Evolutionary conservation across 2,329 filamentous ascomycete genomes (phyloP), one percentile per base, ranked within the genome.

Genomic region (Botryotinia globosa): DNA sequence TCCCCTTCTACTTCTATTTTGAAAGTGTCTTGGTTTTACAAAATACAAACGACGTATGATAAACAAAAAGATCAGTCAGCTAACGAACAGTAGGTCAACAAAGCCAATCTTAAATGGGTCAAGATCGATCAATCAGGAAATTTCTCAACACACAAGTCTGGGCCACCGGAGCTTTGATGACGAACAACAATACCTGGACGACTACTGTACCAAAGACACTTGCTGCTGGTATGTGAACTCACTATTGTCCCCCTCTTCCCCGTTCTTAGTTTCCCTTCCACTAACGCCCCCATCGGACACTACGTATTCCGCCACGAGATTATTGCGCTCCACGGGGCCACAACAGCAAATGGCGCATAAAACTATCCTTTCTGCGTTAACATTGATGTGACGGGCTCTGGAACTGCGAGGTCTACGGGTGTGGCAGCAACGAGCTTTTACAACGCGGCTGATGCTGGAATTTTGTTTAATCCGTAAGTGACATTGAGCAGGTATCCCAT

Each of bases 241-340:
- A 18, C 0, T 29, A 29, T 42, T 20, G 2, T 22, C 37, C 32
- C 29, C 10, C 2, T n/a, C 44, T 14, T 9, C 16, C 12, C 22
- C 7, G 9, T 9, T 59, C 25, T 37, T 5, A 4, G 10, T 4
- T 0, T 3, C 5, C 4, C 16, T 14, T 85, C 22, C 0, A 68
- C 74, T 0, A 79, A 82, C 32, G 80, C 87, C 62, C 56, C 79
- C 77, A 4, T 75, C 84, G 86, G 86, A 2, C 82, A 85, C 74
- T 88, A 88, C 75, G 85, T 89, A 45, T 78, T 89, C 45, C 82
- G 87, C 3, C 86, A 88, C 76, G 87, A 88, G 61, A 88, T 81
- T 29, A 77, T 79, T 16, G 78, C 78, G 1, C 63, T 74, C 0
- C 77, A 79, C 51, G 71, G 71, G 10, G 75, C 75, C 10, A 61